Evolutionary conservation across 495 filamentous ascomycete genomes (phyloP), one percentile per base, ranked within the genome.

Genomic region (Parmelia sp.): DNA sequence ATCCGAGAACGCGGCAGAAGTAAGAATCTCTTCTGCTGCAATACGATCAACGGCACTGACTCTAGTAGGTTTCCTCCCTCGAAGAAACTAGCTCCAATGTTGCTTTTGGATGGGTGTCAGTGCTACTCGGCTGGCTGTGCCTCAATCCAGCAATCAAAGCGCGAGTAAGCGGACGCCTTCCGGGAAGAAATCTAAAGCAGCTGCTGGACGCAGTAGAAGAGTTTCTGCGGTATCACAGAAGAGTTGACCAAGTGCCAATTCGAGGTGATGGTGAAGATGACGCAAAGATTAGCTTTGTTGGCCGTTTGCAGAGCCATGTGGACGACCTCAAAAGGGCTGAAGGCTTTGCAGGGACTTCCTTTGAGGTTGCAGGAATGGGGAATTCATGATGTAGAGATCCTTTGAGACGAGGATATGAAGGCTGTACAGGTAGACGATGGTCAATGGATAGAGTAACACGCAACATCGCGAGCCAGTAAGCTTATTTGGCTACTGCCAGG

Each of bases 31-130:
- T 44, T 49, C n/a, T 25, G 27, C 25, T 21, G 29, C 33, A 56
- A 59, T 23, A n/a, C 27, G 15, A 35, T 14, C 8, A 33, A 25
- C 25, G 25, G 33, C 60, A 51, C 62, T 66, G 29, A 64, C 47
- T 61, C 40, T 29, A 25, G 25, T 66, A 96, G 90, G 92, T 90
- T 62, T 86, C 90, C 72, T 94, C 91, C 0, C 83, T 92, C 70
- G 82, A 91, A 72, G 90, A 91, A 69, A 86, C 87, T n/a, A 87
- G 88, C 59, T 83, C 86, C 59, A 96, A 93, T 72, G 91, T 99
- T 36, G 89, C 90, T 4, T 86, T 92, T 64, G 95, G 95, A 35
- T 99, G 96, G 70, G 80, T 99, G 49, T 86, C 93, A 1, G 85
- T 97, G 7, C 78, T 97, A 5, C 77, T 99, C 15, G 88, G 90